Conservation (phyloP, 1,284 basidiomycete genomes). For the Coriolopsis trogii region DNA sequence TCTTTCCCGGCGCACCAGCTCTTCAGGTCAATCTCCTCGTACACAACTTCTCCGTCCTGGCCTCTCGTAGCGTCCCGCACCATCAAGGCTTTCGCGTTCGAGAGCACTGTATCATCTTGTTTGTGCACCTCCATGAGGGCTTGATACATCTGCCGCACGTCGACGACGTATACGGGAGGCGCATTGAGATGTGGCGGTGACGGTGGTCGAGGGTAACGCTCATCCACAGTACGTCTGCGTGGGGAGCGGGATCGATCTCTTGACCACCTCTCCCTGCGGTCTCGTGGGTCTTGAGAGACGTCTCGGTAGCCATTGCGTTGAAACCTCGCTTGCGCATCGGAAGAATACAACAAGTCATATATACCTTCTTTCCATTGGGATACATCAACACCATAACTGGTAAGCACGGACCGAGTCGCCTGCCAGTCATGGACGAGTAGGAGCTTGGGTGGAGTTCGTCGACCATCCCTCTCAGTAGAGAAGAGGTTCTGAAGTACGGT, state of each 20-base stretch:
- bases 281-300: not conserved
- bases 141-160: slow-evolving; percentile 32
- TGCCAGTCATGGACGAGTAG: slow-evolving; percentile 34
- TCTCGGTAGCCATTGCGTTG: not conserved
- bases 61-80: slow-evolving; percentile 17
- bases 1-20: slow-evolving; percentile 39
- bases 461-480: slow-evolving; percentile 1
- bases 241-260: slow-evolving; percentile 31
- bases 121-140: slow-evolving; percentile 25
- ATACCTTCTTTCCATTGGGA: slow-evolving; percentile 28
- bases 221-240: slow-evolving; percentile 8
- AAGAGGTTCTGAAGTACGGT: slow-evolving; percentile 24
- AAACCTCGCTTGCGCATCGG: not conserved
- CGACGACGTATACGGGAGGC: slow-evolving; percentile 32
- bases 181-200: slow-evolving; percentile 8
- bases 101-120: slow-evolving; percentile 10
- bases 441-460: slow-evolving; percentile 19
- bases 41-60: slow-evolving; percentile 15
- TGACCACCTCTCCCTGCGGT: slow-evolving; percentile 4
- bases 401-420: slow-evolving; percentile 24
- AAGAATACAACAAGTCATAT: slow-evolving; percentile 23
- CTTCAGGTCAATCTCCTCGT: slow-evolving; percentile 18
- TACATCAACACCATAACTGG: slow-evolving; percentile 28
- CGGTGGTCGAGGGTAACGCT: slow-evolving; percentile 16
- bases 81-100: slow-evolving; percentile 20